These are phyloP conservation scores for Limtongia smithiae DNA, from an alignment of 805 yeast genomes.

Conservation along the genomic window DNA sequence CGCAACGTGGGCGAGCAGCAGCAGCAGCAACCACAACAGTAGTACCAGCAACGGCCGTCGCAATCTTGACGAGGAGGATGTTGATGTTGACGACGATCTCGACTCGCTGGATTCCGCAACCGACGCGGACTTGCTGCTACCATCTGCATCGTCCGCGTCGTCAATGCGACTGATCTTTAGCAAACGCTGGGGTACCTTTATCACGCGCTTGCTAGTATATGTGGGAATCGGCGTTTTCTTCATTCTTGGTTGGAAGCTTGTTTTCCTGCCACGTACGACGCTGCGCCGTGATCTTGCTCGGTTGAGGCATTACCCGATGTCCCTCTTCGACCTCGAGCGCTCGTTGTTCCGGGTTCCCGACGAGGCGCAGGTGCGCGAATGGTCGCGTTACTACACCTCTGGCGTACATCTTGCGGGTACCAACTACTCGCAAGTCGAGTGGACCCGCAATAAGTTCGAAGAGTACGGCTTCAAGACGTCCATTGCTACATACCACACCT, in stretches of 20 bases:
- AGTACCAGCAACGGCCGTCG: constrained; percentile 4
- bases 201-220: constrained; percentile 44
- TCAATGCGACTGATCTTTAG: neutral
- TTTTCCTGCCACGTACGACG: constrained; percentile 82
- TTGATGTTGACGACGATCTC: neutral
- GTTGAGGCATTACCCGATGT: constrained; percentile 60
- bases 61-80: constrained; percentile 1
- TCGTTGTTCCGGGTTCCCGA: constrained; percentile 47
- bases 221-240: constrained; percentile 50
- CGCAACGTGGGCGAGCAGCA: constrained; percentile 2
- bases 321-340: constrained; percentile 68
- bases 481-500: constrained; percentile 59
- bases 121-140: constrained; percentile 26
- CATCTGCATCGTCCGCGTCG: constrained; percentile 27
- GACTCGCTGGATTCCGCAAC: constrained; percentile 13
- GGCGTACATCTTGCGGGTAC: constrained; percentile 41
- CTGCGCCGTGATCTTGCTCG: constrained; percentile 75
- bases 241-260: constrained; percentile 55
- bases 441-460: constrained; percentile 55
- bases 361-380: constrained; percentile 43
- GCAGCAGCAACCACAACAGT: neutral
- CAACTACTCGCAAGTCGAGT: constrained; percentile 44
- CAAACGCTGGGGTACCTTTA: constrained; percentile 28
- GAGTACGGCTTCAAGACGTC: constrained; percentile 56
- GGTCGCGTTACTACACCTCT: constrained; percentile 43